Evolutionary conservation across 176 grass and related monocot species (phyloP).

Genomic region (Poa annua): DNA sequence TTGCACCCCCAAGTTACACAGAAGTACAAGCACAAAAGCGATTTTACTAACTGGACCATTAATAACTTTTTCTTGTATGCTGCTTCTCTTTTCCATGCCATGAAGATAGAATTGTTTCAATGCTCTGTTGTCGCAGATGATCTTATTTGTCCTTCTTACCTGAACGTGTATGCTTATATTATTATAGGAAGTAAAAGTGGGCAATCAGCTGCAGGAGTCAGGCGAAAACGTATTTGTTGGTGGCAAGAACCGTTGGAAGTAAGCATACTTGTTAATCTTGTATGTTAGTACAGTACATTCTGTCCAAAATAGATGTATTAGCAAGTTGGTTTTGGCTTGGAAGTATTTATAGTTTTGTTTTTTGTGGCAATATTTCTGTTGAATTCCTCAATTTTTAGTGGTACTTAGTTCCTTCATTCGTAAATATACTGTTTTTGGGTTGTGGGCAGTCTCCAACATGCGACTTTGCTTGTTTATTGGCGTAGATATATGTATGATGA

Average conservation of each 20-base stretch:
- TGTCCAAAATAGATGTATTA: conserved; percentile 22
- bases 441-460: not conserved
- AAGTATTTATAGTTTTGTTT: not conserved
- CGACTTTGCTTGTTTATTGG: not conserved
- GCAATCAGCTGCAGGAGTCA: conserved; percentile 69
- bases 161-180: not conserved
- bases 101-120: conserved; percentile 22
- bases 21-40: not conserved
- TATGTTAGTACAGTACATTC: not conserved
- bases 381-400: not conserved
- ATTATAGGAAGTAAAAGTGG: conserved; percentile 82
- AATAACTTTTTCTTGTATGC: not conserved
- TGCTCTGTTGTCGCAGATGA: conserved; percentile 15
- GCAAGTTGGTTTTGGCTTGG: not conserved
- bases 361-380: not conserved
- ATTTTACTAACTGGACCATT: conserved; percentile 4
- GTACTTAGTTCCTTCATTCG: not conserved
- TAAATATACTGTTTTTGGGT: not conserved
- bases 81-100: conserved; percentile 10
- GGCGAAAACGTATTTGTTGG: conserved; percentile 95
- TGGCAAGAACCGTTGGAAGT: conserved; percentile 97
- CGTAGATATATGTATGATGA: not conserved
- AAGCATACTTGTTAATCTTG: conserved; percentile 29
- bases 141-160: not conserved
- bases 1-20: not conserved